Percentiles rank a stretch among this genome's conserved stretches.
These are phyloP conservation scores for Eucalyptus caleyi DNA, from an alignment of 345 rosid genomes.

Conservation along the genomic window DNA sequence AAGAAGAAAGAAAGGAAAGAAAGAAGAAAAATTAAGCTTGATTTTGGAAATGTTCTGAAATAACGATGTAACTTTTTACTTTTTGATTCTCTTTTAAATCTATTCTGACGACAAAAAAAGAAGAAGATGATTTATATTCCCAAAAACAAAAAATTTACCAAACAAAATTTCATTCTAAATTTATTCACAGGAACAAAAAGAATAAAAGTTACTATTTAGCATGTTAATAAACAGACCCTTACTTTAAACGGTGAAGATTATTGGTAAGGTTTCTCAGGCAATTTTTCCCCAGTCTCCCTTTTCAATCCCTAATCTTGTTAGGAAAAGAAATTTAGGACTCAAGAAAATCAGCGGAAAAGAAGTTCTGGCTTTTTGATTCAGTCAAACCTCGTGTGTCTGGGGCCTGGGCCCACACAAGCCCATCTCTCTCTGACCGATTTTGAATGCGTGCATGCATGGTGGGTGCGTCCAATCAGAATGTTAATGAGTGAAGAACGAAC, in stretches of 20 bases:
- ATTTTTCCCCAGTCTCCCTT: neutral
- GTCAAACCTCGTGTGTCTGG: neutral
- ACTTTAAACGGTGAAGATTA: neutral
- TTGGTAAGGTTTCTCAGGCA: neutral
- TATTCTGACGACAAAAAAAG: fast-evolving
- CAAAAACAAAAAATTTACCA: fast-evolving
- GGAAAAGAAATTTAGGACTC: neutral
- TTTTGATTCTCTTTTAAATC: fast-evolving
- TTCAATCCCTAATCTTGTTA: neutral
- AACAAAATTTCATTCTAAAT: fast-evolving
- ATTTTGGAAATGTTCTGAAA: too few species aligned
- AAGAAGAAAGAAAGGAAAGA: too few species aligned
- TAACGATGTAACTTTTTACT: fast-evolving
- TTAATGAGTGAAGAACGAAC: neutral
- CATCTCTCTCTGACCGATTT: neutral
- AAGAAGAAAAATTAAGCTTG: too few species aligned
- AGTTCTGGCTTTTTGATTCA: neutral
- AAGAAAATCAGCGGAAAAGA: neutral
- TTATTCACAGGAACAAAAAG: fast-evolving
- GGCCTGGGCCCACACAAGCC: neutral
- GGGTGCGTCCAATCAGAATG: neutral
- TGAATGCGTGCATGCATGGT: neutral
- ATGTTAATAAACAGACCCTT: too few species aligned
- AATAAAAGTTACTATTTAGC: too few species aligned
- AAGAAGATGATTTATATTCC: too few species aligned